A percentile compares a stretch with the other conserved stretches of the same genome.
These are phyloP conservation scores for Chenopodium suecicum DNA, from an alignment of 148 eudicot genomes.

Conservation along the genomic window DNA sequence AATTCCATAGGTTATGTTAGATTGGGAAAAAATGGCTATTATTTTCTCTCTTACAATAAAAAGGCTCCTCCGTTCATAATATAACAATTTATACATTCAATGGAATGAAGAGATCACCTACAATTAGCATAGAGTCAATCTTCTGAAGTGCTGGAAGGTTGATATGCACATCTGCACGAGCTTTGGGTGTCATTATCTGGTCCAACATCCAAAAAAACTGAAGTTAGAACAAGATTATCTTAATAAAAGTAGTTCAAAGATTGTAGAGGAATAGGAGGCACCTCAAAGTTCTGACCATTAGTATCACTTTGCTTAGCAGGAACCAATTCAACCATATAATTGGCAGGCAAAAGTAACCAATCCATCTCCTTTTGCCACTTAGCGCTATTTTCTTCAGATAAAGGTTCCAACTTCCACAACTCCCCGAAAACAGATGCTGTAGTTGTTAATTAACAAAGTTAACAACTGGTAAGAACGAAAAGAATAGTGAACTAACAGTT, in stretches of 20 bases:
- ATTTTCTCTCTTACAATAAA: not conserved
- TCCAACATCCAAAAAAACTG: constrained; percentile 7
- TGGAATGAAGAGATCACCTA: constrained; percentile 46
- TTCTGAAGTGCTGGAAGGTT: constrained; percentile 88
- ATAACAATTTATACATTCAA: no score
- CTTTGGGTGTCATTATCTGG: constrained; percentile 91
- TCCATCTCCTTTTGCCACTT: constrained; percentile 90
- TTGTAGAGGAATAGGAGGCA: constrained; percentile 18
- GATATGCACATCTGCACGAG: constrained; percentile 72
- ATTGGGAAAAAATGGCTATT: not conserved
- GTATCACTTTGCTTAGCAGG: constrained; percentile 73
- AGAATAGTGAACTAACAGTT: not conserved
- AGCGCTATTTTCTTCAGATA: constrained; percentile 63
- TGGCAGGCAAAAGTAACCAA: constrained; percentile 90
- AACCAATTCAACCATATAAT: constrained; percentile 88
- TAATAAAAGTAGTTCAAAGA: not conserved
- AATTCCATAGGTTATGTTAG: constrained; percentile 4
- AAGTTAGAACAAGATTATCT: not conserved
- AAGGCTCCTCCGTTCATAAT: not conserved
- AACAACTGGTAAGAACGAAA: no score
- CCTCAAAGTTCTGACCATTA: constrained; percentile 81
- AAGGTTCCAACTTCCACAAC: constrained; percentile 94
- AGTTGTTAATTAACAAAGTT: not conserved
- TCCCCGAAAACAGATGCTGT: constrained; percentile 92
- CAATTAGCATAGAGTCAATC: constrained; percentile 87